A percentile compares a stretch with the other conserved stretches of the same genome.
Conservation (phyloP, 2,329 filamentous ascomycete species). For the Cadophora sp. region DNA sequence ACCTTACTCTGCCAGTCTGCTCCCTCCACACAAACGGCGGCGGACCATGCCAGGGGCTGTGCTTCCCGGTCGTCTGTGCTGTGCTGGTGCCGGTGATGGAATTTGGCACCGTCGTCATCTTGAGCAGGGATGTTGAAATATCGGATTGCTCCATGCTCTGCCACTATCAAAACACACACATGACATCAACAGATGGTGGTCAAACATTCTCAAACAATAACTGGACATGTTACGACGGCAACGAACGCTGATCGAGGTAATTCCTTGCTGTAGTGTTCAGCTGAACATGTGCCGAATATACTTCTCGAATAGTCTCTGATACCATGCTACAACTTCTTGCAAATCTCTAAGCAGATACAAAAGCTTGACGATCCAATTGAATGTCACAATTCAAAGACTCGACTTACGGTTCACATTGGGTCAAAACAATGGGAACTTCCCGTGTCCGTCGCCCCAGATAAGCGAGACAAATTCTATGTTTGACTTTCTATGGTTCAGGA, state of each 20-base stretch:
- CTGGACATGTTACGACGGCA: no score
- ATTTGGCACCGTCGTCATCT: constrained; percentile 9
- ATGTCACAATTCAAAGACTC: background rate
- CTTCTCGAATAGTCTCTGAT: background rate
- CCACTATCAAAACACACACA: background rate
- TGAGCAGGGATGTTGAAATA: constrained; percentile 4
- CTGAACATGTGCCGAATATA: no score
- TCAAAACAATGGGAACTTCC: background rate
- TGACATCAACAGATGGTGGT: background rate
- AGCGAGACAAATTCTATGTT: background rate
- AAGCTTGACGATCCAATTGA: background rate
- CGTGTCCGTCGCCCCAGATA: background rate
- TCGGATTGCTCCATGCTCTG: background rate
- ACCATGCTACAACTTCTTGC: background rate
- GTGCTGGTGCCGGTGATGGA: background rate
- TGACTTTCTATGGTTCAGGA: background rate
- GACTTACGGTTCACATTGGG: background rate
- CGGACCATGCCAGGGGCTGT: background rate
- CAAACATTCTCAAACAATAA: background rate
- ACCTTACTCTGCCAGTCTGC: no score
- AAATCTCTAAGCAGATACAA: background rate
- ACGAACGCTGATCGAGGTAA: background rate
- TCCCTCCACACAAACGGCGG: background rate
- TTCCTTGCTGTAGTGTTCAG: no score
- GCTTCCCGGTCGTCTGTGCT: constrained; percentile 9